Evolutionary conservation across 352 stramenopile species (phyloP).

Genomic region (Blastocystis sp.): DNA sequence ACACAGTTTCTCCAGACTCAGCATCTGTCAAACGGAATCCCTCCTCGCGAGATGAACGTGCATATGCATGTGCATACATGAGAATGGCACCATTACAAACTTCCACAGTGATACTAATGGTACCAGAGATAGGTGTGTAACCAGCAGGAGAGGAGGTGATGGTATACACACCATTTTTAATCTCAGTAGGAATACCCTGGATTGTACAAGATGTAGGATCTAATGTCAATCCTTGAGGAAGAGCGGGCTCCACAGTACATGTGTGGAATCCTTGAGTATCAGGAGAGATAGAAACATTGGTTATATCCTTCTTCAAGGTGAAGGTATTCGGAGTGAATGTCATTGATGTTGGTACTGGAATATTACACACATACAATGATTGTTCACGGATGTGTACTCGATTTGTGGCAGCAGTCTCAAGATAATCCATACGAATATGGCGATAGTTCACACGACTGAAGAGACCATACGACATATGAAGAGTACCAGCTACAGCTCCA

Average conservation of each 20-base stretch:
- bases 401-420: neutral
- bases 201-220: neutral
- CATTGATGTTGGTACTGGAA: neutral
- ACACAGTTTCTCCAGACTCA: neutral
- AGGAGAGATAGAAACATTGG: neutral
- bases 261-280: neutral
- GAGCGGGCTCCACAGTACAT: conserved; percentile 10
- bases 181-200: neutral
- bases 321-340: neutral
- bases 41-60: neutral
- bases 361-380: neutral
- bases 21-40: neutral
- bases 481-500: neutral
- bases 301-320: neutral
- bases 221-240: conserved; percentile 45
- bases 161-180: neutral
- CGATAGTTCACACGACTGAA: neutral
- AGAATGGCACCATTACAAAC: neutral
- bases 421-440: neutral
- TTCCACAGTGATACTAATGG: neutral
- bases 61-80: neutral
- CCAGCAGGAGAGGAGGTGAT: neutral
- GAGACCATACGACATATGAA: neutral
- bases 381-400: neutral
- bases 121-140: neutral